phyloP scores from a whole-genome alignment of 2,329 filamentous ascomycete genomes.

The Fusarium piperis region DNA sequence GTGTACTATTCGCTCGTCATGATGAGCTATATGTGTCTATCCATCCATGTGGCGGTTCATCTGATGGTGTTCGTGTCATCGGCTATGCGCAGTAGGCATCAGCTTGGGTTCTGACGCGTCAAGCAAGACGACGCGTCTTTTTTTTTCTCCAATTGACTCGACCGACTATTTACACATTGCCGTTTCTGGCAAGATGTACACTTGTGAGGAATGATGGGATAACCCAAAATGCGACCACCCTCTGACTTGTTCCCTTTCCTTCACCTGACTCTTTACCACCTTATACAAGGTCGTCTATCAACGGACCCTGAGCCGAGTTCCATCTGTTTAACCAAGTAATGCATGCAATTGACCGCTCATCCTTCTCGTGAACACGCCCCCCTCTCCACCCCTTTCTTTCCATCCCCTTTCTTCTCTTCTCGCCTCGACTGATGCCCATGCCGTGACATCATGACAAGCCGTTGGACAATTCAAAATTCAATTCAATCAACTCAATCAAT shows the following conservation, averaged over 20 bases:
- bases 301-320: not conserved
- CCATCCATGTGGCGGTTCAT: not conserved
- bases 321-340: not conserved
- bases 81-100: not conserved
- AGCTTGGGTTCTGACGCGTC: slow-evolving; percentile 18
- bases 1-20: slow-evolving; percentile 16
- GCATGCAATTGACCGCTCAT: slow-evolving; percentile 26
- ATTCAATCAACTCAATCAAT: slow-evolving; percentile 8
- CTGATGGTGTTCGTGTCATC: not conserved
- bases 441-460: not conserved
- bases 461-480: not conserved
- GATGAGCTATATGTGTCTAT: not conserved
- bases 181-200: slow-evolving; percentile 27
- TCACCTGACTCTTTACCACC: not conserved
- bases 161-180: slow-evolving; percentile 32
- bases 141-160: not conserved
- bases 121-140: slow-evolving; percentile 18
- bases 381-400: not conserved
- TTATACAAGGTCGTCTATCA: not conserved
- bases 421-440: not conserved
- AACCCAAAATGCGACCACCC: slow-evolving; percentile 29
- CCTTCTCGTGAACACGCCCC: not conserved
- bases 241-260: not conserved
- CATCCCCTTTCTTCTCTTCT: not conserved
- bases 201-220: slow-evolving; percentile 20